Evolutionary conservation across 768 basidiomycete genomes (phyloP), one percentile per base, ranked within the genome.

Genomic region (Pholiota conissans): DNA sequence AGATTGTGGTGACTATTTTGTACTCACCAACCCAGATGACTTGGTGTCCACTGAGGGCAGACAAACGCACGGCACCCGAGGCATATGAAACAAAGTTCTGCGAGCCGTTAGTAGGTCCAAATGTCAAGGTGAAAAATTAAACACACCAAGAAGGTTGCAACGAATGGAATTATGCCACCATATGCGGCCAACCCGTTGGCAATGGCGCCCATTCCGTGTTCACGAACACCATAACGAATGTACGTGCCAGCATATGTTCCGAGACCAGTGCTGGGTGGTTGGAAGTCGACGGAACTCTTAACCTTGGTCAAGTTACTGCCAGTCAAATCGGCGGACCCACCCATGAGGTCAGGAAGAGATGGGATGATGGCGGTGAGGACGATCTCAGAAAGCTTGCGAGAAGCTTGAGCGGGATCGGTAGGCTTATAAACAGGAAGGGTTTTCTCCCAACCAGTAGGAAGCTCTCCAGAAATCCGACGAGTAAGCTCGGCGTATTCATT

Each of bases 201-300:
- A 66, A 98, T 94, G 54, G 95, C 95, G 66, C 90, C 91, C 95
- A 97, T 98, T 64, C 80, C 95, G 74, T 98, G 95, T 73, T 98
- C 95, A 74, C 95, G 91, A 56, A 98, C 94, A 84, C 95, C 95
- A 77, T 90, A 98, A 55, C 95, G 90, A 71, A 98, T 85, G 73
- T 98, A 97, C 47, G 87, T 90, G 52, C 95, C 95, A 56, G 85
- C 75, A 73, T 94, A 96, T 58, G 71, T 80, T 57, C 95, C 95
- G 42, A 96, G 81, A 29, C 86, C 86, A 18, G 92, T 95, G 76
- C 80, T 86, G 18, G 91, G 90, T 39, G 84, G 90, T 73, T 98
- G 95, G 87, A 98, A 96, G 76, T 98, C 95, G 58, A 86, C 78
- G n/a, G 82, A 82, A 55, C 74, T 76, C 77, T 93, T 93, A 69